Base-by-base conservation (phyloP, 2,329 filamentous ascomycete genomes). In the Hypoxylon sp. region DNA sequence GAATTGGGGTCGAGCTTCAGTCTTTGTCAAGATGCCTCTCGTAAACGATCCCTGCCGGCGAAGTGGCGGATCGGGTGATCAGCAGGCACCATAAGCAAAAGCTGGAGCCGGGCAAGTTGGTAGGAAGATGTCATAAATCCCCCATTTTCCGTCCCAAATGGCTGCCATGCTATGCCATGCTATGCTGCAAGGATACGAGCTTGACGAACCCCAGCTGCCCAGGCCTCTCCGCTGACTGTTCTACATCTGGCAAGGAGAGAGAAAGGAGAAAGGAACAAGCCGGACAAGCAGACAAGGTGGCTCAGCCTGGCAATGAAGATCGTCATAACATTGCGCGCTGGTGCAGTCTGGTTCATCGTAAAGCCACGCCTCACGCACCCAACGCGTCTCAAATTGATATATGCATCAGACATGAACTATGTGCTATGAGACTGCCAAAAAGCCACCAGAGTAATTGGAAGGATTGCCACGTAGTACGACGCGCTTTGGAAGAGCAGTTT, bases 21-120 rank as follows among this genome's bases (percentile, higher is more conserved):
- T 41, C 49, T 53, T 46, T 60, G 54, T 57, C 58, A 60, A 63
- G 49, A 11, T 29, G 15, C 5, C n/a, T n/a, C 29, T n/a, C 6
- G 29, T n/a, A 4, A n/a, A 23, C 48, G 37, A 42, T 26, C 17
- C 31, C 43, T 49, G n/a, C 45, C 17, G 51, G 51, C 23, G 52
- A 33, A 27, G 13, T 40, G 17, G 46, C 43, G 48, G 58, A 64
- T 59, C 62, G 47, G 43, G 51, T 63, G 60, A 63, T 63, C 58
- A 63, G 37, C 58, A 47, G 43, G 40, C 46, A 35, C 35, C 54
- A 61, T 58, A 54, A 47, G 43, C 57, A 53, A 20, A 51, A 37
- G 29, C 47, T 48, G 29, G 43, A 58, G 49, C 49, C 48, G 58
- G 51, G 54, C 54, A 42, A 41, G 50, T 38, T 51, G 51, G 52